Percentiles rank a stretch among this genome's conserved stretches.
These are phyloP conservation scores for Acmispon strigosus DNA, from an alignment of 306 rosid species.

Conservation along the genomic window DNA sequence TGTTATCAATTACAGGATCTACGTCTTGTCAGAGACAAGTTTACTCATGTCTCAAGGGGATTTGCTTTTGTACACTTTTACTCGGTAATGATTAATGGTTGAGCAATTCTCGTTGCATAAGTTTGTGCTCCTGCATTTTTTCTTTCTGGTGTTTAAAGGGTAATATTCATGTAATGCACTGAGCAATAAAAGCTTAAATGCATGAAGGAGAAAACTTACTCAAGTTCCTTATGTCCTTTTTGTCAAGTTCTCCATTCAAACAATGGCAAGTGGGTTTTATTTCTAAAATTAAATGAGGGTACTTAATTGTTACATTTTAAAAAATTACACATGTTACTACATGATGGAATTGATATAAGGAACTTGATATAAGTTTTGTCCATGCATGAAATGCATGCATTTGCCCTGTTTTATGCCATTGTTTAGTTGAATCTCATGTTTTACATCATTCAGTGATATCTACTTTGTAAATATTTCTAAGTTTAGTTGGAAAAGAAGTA, in stretches of 20 bases:
- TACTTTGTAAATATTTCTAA: neutral
- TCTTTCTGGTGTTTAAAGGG: neutral
- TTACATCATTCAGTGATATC: neutral
- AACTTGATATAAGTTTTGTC: too few relatives aligned
- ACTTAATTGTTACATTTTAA: too few relatives aligned
- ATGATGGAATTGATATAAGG: too few relatives aligned
- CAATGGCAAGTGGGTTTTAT: too few relatives aligned
- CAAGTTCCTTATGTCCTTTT: too few relatives aligned
- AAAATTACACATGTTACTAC: too few relatives aligned
- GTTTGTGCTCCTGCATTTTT: neutral
- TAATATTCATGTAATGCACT: too few relatives aligned
- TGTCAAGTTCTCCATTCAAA: too few relatives aligned
- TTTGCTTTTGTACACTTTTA: constrained; percentile 96
- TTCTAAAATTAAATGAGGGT: too few relatives aligned
- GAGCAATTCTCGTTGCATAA: constrained; percentile 1
- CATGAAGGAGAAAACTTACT: too few relatives aligned
- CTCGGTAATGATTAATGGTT: constrained; percentile 49
- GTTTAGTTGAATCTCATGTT: neutral
- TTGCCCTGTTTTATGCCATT: neutral
- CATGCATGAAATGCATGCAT: neutral
- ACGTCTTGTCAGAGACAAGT: constrained; percentile 96
- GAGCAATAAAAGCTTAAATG: too few relatives aligned
- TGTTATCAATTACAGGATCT: constrained; percentile 66
- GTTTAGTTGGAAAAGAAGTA: neutral
- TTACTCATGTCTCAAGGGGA: constrained; percentile 96